These are phyloP conservation scores for Spathaspora gorwiae DNA, from an alignment of 805 yeast genomes.

Conservation along the genomic window DNA sequence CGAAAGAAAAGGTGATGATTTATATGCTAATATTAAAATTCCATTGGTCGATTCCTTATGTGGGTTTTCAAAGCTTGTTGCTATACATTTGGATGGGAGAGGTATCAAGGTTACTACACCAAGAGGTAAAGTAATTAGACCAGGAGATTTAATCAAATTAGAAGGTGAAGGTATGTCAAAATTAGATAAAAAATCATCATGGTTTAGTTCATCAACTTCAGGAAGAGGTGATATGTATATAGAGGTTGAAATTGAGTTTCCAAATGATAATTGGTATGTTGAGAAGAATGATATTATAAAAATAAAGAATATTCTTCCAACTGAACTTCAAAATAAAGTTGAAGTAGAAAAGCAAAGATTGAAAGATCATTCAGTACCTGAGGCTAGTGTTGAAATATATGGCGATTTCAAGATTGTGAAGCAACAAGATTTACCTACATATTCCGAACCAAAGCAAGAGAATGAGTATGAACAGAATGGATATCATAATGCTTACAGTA, in stretches of 20 bases:
- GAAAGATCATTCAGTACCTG: constrained; percentile 24
- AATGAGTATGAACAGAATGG: constrained; percentile 1
- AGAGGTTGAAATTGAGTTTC: constrained; percentile 71
- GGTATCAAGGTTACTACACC: constrained; percentile 61
- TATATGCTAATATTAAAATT: constrained; percentile 55
- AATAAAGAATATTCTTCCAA: constrained; percentile 54
- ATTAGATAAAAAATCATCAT: constrained; percentile 18
- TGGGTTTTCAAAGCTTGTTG: constrained; percentile 65
- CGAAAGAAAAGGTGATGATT: constrained; percentile 56
- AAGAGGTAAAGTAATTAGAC: constrained; percentile 75
- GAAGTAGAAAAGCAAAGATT: constrained; percentile 21
- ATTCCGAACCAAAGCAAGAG: constrained; percentile 16
- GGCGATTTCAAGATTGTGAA: constrained; percentile 29
- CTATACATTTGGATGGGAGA: constrained; percentile 78
- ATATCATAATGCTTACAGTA: background rate
- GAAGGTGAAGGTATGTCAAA: constrained; percentile 83
- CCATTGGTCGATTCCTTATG: constrained; percentile 78
- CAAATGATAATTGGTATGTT: constrained; percentile 77
- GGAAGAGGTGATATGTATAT: constrained; percentile 67
- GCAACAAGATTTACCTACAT: constrained; percentile 25
- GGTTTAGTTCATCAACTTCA: constrained; percentile 24
- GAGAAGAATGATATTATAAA: constrained; percentile 62
- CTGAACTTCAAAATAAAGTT: constrained; percentile 19
- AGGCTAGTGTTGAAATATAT: constrained; percentile 35
- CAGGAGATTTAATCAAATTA: constrained; percentile 64